Base-by-base conservation (phyloP, 768 basidiomycete species). In the Mycena epipterygia region DNA sequence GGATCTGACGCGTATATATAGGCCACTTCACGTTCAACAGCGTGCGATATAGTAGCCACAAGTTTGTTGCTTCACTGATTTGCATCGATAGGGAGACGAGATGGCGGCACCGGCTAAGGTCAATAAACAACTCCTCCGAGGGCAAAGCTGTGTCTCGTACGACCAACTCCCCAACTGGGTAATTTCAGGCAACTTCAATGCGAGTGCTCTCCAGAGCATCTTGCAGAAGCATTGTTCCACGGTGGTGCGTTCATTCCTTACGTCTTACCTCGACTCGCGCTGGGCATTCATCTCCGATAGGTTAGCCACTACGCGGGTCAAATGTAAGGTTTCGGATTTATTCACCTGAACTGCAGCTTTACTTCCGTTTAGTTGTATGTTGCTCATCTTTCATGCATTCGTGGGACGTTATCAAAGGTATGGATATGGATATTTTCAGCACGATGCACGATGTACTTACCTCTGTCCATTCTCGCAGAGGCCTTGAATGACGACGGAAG, bases 81-180 rank as follows among this genome's bases (percentile, higher is more conserved):
- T 30, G 6, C 1, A 46, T 13, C 23, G n/a, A 13, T 35, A 64
- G 62, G 62, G 51, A 3, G 62, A 64, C n/a, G 39, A 29, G 25
- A 37, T 89, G 39, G 84, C 83, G 8, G 75, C 78, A 44, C 77
- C 86, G 35, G 86, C 87, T 3, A 77, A 83, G 71, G 75, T 78
- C 17, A 85, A 87, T 72, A 83, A 85, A 0, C 85, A 87, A 69
- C 76, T 88, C 21, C 70, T 89, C 56, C 79, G 88, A 76, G 82
- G 86, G 4, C 81, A 85, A 65, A 86, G 81, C 68, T 85, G 82
- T 42, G 84, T 87, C 32, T 87, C 85, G 86, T 78, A 87, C 75
- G 84, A 80, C 65, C 87, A 90, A 76, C 83, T 89, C 9, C 86
- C 87, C 16, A 79, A 74, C 76, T 88, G 87, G 87, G 86, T 89